A percentile compares a stretch with the other conserved stretches of the same genome.
These are phyloP conservation scores for Chlamydomonas sp. DNA, from an alignment of 139 green algal genomes.

Conservation along the genomic window DNA sequence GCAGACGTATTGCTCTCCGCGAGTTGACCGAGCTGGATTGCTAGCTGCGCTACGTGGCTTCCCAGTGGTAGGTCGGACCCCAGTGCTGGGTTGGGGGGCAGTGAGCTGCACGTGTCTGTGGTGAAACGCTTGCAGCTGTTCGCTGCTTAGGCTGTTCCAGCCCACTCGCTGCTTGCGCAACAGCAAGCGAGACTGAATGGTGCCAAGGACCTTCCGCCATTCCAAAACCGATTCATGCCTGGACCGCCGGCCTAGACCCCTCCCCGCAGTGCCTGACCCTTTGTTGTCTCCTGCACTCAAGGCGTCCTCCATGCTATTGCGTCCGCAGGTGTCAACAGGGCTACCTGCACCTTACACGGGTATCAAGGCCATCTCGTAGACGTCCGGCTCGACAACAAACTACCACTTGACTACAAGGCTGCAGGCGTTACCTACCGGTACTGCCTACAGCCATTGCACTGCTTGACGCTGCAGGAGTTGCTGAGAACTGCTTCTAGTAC, in stretches of 20 bases:
- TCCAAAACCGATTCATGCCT: too few species aligned
- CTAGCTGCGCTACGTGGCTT: slow-evolving; percentile 13
- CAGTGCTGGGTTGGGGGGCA: too few species aligned
- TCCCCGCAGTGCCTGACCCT: slow-evolving; percentile 34
- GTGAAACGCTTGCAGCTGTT: too few species aligned
- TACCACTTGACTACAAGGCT: slow-evolving; percentile 11
- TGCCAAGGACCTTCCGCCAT: too few species aligned
- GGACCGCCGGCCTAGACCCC: not conserved
- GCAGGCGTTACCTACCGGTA: not conserved
- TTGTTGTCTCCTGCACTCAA: not conserved
- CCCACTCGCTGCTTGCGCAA: too few species aligned
- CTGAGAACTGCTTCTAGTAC: not conserved
- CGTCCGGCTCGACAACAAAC: slow-evolving; percentile 3
- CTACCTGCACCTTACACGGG: slow-evolving; percentile 71
- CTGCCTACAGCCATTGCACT: not conserved
- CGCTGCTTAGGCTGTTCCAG: too few species aligned
- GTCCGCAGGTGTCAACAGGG: slow-evolving; percentile 53
- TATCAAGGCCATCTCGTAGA: slow-evolving; percentile 57
- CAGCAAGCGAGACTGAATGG: too few species aligned
- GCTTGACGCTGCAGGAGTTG: not conserved
- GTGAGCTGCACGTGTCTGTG: too few species aligned
- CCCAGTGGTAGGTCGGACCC: not conserved
- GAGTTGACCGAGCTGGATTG: slow-evolving; percentile 19
- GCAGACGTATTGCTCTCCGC: not conserved
- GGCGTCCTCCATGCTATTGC: not conserved